These are phyloP conservation scores for Xylaria scruposa DNA, from an alignment of 495 filamentous ascomycete genomes.

Conservation along the genomic window DNA sequence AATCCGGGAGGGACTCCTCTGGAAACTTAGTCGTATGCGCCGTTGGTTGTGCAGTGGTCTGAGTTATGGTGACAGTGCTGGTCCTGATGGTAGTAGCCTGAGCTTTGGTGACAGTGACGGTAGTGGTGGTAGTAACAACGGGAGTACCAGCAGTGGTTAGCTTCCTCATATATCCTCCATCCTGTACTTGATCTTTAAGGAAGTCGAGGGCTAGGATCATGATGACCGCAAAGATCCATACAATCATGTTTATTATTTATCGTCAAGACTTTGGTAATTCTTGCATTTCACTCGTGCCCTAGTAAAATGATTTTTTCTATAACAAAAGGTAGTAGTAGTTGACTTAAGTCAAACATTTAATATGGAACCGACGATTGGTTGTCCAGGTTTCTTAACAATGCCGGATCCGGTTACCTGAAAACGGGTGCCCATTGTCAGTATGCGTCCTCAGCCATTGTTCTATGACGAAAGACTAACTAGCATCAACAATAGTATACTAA, in stretches of 20 bases:
- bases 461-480: not conserved
- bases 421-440: not conserved
- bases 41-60: not conserved
- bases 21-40: not conserved
- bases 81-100: not conserved
- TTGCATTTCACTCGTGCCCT: not conserved
- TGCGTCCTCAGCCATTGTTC: not conserved
- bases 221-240: not conserved
- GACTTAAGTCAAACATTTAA: not conserved
- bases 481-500: not conserved
- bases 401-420: not conserved
- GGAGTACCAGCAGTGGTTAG: not conserved
- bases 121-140: no score
- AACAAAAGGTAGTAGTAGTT: not conserved
- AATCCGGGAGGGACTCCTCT: not conserved
- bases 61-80: not conserved
- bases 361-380: no score
- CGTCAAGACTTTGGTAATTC: not conserved
- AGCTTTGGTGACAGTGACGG: no score
- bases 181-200: no score
- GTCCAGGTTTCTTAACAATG: not conserved
- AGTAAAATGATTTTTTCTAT: not conserved
- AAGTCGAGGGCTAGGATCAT: no score
- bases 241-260: not conserved
- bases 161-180: not conserved